Evolutionary conservation across 768 basidiomycete genomes (phyloP), one percentile per base, ranked within the genome.

Genomic region (Melanogaster broomeanus): DNA sequence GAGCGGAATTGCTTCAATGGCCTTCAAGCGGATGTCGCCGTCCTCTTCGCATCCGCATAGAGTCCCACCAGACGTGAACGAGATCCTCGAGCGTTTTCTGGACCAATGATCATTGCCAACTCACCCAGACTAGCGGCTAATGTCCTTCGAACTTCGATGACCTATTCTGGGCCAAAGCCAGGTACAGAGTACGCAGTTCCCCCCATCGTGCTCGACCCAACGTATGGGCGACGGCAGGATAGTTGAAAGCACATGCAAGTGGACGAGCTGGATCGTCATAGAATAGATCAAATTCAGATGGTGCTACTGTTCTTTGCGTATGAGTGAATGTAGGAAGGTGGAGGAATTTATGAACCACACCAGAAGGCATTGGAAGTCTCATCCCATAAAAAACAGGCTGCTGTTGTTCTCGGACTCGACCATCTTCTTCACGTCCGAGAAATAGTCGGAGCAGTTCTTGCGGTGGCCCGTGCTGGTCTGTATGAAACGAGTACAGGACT

Each of bases 91-190:
- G 92, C 78, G 54, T 88, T 75, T 30, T 85, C 82, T 27, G 78
- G 74, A 0, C 91, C 92, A 33, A 98, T 79, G 48, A 98, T 86
- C 62, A 84, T 85, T 19, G 93, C 93, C 42, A 98, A 71, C 67
- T 94, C 93, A 45, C 94, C 94, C 13, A 96, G 64, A 50, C 90
- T 90, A 1, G 96, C 93, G 3, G 93, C 90, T 39, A 96, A 76
- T 13, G 92, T 90, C 44, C 81, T 81, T 21, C 85, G 81, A 21
- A 96, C 86, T 87, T 85, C 35, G 74, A 65, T 8, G 78, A 77
- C 16, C 73, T 74, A 61, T 84, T 80, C n/a, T 75, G 69, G 24
- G 88, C 77, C 16, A 98, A 76, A 9, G 77, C 71, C 18, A 79
- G 67, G 71, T 95, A 95, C 39, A 82, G 71, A 4, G 78, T 77